Evolutionary conservation across 1,139 yeast species (phyloP), one percentile per base, ranked within the genome.

Genomic region (Sporopachydermia cereana): DNA sequence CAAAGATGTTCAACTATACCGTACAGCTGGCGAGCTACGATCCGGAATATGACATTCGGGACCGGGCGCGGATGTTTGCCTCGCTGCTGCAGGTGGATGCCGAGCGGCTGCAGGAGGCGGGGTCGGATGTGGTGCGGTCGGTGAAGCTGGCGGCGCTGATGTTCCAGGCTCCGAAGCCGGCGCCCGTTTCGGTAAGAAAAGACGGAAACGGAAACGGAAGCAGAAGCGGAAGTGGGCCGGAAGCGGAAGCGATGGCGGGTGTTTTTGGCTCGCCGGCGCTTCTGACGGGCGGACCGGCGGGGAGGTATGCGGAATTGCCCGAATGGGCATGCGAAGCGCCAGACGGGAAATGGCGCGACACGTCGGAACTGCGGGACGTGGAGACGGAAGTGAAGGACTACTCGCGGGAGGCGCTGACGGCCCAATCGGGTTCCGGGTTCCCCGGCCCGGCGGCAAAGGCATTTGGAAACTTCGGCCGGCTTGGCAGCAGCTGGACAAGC

Each of bases 131-230:
- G 39, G 39, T 27, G 56, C 56, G 2, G 70, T 72, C 47, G 45
- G 62, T 63, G 41, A 78, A 79, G 50, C 67, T 93, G 51, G 91
- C 94, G 0, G 71, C 84, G 0, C 67, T 93, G 41, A 68, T 91
- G 47, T 69, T 91, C 34, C 95, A 88, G 56, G 91, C 84, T 0
- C 86, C 93, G 2, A 88, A 89, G 55, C 86, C 84, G 0, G 64
- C 79, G 45, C 84, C 85, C 1, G 49, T 51, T 27, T 49, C 49
- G 44, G 45, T 50, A n/a, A 27, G n/a, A 27, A 27, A 12, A 12
- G n/a, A n/a, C n/a, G 30, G n/a, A 12, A 27, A 27, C n/a, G n/a
- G n/a, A n/a, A 14, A 7, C 12, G 7, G 12, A 14, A n/a, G 22
- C 5, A 7, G 18, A 9, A 34, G 39, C 39, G 12, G 39, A 34